Percentiles rank a stretch among this genome's conserved stretches.
These are phyloP conservation scores for Mycosphaerella sp. DNA, from an alignment of 2,329 filamentous ascomycete genomes.

Conservation along the genomic window DNA sequence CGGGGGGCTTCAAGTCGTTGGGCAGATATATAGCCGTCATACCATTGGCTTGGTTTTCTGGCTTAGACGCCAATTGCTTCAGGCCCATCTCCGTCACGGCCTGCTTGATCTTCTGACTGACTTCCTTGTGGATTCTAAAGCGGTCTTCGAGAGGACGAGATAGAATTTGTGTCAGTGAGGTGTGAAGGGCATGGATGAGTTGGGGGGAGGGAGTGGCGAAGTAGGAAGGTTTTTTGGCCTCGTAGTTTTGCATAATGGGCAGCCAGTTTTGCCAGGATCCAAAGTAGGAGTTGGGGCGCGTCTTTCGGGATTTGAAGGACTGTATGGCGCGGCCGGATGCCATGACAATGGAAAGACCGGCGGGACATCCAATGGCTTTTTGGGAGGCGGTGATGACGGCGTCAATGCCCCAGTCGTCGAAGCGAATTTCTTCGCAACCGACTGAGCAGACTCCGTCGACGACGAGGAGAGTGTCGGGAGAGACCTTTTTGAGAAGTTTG, in stretches of 20 bases:
- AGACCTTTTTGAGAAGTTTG: slow-evolving; percentile 76
- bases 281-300: slow-evolving; percentile 81
- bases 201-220: slow-evolving; percentile 96
- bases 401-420: slow-evolving; percentile 92
- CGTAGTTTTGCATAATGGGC: slow-evolving; percentile 98
- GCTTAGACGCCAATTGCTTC: slow-evolving; percentile 76
- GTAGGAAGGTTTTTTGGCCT: slow-evolving; percentile 94
- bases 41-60: slow-evolving; percentile 87
- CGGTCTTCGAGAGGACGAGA: slow-evolving; percentile 72
- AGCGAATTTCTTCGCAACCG: slow-evolving; percentile 89
- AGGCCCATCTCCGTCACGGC: slow-evolving; percentile 73
- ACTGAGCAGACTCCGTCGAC: slow-evolving; percentile 98
- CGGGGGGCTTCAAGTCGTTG: slow-evolving; percentile 70
- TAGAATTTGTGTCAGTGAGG: slow-evolving; percentile 77
- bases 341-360: slow-evolving; percentile 90
- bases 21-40: slow-evolving; percentile 98
- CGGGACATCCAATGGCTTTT: slow-evolving; percentile 94
- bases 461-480: slow-evolving; percentile 82
- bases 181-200: slow-evolving; percentile 87
- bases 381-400: slow-evolving; percentile 90
- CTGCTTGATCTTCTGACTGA: slow-evolving; percentile 81
- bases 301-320: slow-evolving; percentile 71
- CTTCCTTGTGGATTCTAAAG: slow-evolving; percentile 72
- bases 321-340: slow-evolving; percentile 83
- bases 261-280: slow-evolving; percentile 97